phyloP scores from a whole-genome alignment of 2,329 filamentous ascomycete species.

The Aspergillus ochraceus region DNA sequence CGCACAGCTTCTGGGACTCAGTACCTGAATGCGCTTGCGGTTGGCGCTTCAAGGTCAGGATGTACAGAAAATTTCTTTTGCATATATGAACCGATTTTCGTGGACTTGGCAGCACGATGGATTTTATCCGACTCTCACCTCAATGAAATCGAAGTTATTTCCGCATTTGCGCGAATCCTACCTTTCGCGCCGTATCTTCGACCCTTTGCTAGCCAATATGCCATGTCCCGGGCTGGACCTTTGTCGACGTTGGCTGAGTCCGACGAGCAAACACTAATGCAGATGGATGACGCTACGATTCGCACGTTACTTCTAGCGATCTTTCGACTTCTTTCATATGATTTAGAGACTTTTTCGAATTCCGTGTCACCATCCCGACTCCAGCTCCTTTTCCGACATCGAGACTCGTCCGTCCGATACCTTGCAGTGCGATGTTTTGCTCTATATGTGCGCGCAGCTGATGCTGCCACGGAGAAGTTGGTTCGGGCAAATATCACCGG shows the following conservation, averaged over 20 bases:
- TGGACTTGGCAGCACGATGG: slow-evolving; percentile 84
- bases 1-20: slow-evolving; percentile 61
- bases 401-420: slow-evolving; percentile 66
- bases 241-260: slow-evolving; percentile 34
- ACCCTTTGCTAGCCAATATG: slow-evolving; percentile 63
- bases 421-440: slow-evolving; percentile 80
- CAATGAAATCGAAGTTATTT: slow-evolving; percentile 52
- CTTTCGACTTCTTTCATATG: slow-evolving; percentile 78
- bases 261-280: slow-evolving; percentile 28
- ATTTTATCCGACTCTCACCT: slow-evolving; percentile 42
- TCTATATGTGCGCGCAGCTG: slow-evolving; percentile 74
- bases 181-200: slow-evolving; percentile 80
- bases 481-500: slow-evolving; percentile 65
- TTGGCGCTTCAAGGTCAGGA: slow-evolving; percentile 66
- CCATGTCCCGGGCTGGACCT: slow-evolving; percentile 33
- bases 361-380: slow-evolving; percentile 67
- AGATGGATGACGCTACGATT: slow-evolving; percentile 40
- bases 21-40: slow-evolving; percentile 71
- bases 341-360: slow-evolving; percentile 66
- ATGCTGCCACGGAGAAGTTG: slow-evolving; percentile 73
- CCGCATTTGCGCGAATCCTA: slow-evolving; percentile 75
- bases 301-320: slow-evolving; percentile 62
- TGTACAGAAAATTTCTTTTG: slow-evolving; percentile 73
- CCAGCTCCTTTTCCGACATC: slow-evolving; percentile 65
- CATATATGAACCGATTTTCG: slow-evolving; percentile 72